Percentiles rank a stretch among this genome's conserved stretches.
Conservation (phyloP, 129 eudicot genomes). For the Helianthus annuus region HanXRQr2.0-SUNRISE NC_035436.2:96579199-96579698, state of each 20-base stretch:
- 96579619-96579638: conserved; percentile 95
- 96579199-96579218: too few species aligned
- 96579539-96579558: background rate
- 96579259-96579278: background rate
- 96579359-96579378: background rate
- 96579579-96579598: conserved; percentile 60
- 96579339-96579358: background rate
- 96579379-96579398: background rate
- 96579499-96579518: background rate
- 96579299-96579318: background rate
- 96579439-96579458: background rate
- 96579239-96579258: background rate
- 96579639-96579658: conserved; percentile 93
- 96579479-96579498: background rate
- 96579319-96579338: background rate
- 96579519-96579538: background rate
- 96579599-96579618: conserved; percentile 84
- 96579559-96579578: background rate
- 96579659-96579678: background rate
- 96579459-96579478: background rate
- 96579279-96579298: background rate
- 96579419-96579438: background rate
- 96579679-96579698: background rate
- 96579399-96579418: background rate
- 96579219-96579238: too few species aligned